phyloP scores from a whole-genome alignment of 768 basidiomycete genomes.

The Agrocybe pediades region DNA sequence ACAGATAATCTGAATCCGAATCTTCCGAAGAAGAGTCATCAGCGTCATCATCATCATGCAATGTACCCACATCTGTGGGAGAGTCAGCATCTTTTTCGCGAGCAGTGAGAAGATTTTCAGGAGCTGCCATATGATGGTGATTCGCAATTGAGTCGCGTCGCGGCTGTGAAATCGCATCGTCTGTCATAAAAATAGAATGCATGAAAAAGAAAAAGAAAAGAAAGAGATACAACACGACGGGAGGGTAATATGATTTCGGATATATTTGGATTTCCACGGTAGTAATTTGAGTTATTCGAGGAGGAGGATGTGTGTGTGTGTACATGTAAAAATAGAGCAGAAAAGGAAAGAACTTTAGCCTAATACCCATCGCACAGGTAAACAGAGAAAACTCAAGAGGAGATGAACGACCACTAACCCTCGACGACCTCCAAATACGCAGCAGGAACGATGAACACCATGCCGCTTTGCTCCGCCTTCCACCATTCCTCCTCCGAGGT shows the following conservation, averaged over 20 bases:
- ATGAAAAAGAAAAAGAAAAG: too few species aligned
- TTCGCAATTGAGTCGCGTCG: background rate
- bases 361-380: conserved; percentile 43
- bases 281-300: conserved; percentile 34
- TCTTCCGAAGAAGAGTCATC: conserved; percentile 32
- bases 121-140: conserved; percentile 1
- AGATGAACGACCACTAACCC: conserved; percentile 74
- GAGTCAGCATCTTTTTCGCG: background rate
- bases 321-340: conserved; percentile 53
- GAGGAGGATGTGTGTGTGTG: too few species aligned
- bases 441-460: conserved; percentile 90
- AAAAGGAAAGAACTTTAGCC: conserved; percentile 81
- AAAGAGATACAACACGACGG: too few species aligned
- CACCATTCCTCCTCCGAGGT: conserved; percentile 89
- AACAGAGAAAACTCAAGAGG: conserved; percentile 5
- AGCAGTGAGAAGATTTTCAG: conserved; percentile 4
- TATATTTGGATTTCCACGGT: conserved; percentile 28
- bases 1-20: conserved; percentile 40
- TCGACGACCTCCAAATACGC: conserved; percentile 83
- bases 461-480: conserved; percentile 88
- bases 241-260: conserved; percentile 15
- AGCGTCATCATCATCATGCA: conserved; percentile 7
- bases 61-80: background rate
- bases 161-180: conserved; percentile 1
- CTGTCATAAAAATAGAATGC: conserved; percentile 11